Conservation (phyloP, 1,284 basidiomycete genomes). For the Bjerkandera adusta region DNA sequence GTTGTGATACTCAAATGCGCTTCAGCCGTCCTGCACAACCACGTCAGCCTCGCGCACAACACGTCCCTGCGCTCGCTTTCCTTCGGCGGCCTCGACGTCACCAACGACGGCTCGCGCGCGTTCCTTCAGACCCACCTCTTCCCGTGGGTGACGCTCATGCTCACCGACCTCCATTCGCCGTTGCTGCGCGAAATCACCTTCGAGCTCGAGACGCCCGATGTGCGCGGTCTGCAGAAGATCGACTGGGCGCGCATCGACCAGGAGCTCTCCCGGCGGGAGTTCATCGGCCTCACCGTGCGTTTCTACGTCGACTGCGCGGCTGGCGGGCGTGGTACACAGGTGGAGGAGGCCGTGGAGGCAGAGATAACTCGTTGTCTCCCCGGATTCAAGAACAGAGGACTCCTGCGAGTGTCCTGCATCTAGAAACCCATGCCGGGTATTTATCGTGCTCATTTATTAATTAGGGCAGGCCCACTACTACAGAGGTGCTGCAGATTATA, state of each 20-base stretch:
- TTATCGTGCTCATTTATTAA: no score
- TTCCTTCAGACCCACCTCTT: constrained; percentile 23
- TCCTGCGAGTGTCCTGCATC: constrained; percentile 26
- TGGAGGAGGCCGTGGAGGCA: constrained; percentile 21
- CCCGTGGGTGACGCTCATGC: constrained; percentile 21
- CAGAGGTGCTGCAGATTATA: no score
- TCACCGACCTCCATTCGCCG: constrained; percentile 16
- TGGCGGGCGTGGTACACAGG: constrained; percentile 9
- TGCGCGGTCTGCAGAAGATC: constrained; percentile 23
- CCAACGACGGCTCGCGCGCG: constrained; percentile 20
- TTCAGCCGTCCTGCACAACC: constrained; percentile 23
- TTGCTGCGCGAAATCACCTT: constrained; percentile 21
- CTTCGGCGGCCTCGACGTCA: constrained; percentile 29
- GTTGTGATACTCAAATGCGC: background rate
- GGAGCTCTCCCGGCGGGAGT: constrained; percentile 25
- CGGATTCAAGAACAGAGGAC: constrained; percentile 25
- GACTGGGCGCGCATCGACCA: constrained; percentile 30
- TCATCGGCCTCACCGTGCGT: constrained; percentile 24
- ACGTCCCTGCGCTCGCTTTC: constrained; percentile 29
- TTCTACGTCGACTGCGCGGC: constrained; percentile 27
- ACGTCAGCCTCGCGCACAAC: constrained; percentile 30
- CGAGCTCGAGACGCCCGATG: constrained; percentile 27
- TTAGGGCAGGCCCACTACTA: no score
- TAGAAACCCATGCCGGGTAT: no score
- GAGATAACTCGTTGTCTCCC: constrained; percentile 21